Conservation (phyloP, 495 filamentous ascomycete species). For the Daldinia grandis region DNA sequence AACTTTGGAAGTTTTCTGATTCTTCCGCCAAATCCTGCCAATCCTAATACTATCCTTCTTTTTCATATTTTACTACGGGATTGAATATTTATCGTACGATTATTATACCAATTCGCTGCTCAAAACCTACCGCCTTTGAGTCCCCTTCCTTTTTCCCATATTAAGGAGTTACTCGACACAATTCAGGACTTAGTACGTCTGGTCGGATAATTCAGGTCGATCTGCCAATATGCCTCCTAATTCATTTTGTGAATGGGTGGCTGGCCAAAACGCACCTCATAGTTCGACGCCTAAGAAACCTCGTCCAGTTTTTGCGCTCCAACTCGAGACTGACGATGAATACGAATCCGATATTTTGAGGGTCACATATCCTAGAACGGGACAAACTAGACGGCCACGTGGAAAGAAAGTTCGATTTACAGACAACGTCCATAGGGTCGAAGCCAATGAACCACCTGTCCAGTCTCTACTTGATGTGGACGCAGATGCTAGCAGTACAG, state of each 20-base stretch:
- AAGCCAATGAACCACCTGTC: conserved; percentile 31
- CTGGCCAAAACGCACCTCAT: conserved; percentile 47
- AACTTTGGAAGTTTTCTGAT: neutral
- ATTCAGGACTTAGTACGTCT: neutral
- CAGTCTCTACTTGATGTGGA: conserved; percentile 9
- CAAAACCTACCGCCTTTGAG: neutral
- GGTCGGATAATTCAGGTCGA: neutral
- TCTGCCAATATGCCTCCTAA: conserved; percentile 39
- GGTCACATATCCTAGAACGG: conserved; percentile 48
- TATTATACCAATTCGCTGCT: neutral
- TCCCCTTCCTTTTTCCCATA: neutral
- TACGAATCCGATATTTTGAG: conserved; percentile 46
- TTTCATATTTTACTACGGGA: neutral
- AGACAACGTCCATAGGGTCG: conserved; percentile 31
- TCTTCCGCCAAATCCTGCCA: neutral
- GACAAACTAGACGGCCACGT: neutral
- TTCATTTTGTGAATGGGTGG: conserved; percentile 52
- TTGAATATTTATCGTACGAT: neutral
- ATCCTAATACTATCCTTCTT: neutral
- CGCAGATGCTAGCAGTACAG: conserved; percentile 14
- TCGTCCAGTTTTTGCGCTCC: conserved; percentile 41
- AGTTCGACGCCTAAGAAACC: conserved; percentile 22
- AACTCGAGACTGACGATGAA: conserved; percentile 52
- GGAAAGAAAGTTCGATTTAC: conserved; percentile 39
- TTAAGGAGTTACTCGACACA: neutral